These are phyloP conservation scores for Styphnolobium japonicum DNA, from an alignment of 306 rosid genomes.

Conservation along the genomic window DNA sequence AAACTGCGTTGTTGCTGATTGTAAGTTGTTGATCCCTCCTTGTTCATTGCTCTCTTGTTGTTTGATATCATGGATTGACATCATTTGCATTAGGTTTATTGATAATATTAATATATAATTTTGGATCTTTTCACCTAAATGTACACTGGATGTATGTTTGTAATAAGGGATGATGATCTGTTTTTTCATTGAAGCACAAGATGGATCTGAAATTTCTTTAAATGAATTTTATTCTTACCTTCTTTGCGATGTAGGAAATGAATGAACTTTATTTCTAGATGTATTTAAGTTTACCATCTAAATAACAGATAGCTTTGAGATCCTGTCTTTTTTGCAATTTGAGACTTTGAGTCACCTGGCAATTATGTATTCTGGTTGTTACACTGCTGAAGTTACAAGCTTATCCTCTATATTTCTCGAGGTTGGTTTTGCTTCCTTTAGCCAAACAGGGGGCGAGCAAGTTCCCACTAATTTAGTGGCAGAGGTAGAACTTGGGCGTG, in stretches of 20 bases:
- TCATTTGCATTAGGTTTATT: neutral
- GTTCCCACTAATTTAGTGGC: too few species aligned
- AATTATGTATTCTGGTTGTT: slow-evolving; percentile 51
- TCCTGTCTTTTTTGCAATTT: neutral
- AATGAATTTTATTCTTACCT: too few species aligned
- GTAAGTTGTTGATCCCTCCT: slow-evolving; percentile 38
- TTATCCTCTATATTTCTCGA: slow-evolving; percentile 34
- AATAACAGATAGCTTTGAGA: neutral
- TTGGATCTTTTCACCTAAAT: neutral
- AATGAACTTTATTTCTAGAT: too few species aligned
- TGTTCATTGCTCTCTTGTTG: neutral
- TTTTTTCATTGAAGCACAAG: neutral
- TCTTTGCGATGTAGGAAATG: too few species aligned
- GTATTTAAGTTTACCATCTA: too few species aligned
- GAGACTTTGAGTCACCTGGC: neutral
- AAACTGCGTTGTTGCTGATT: slow-evolving; percentile 60
- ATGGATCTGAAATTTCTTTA: neutral
- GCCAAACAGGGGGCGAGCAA: too few species aligned
- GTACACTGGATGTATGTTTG: neutral
- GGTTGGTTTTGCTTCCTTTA: too few species aligned
- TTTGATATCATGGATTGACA: neutral
- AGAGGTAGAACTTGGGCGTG: too few species aligned
- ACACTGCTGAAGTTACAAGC: slow-evolving; percentile 56
- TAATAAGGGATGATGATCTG: neutral
- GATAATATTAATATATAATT: neutral